phyloP scores from a whole-genome alignment of 2,329 filamentous ascomycete genomes.

The Biscogniauxia marginata region DNA sequence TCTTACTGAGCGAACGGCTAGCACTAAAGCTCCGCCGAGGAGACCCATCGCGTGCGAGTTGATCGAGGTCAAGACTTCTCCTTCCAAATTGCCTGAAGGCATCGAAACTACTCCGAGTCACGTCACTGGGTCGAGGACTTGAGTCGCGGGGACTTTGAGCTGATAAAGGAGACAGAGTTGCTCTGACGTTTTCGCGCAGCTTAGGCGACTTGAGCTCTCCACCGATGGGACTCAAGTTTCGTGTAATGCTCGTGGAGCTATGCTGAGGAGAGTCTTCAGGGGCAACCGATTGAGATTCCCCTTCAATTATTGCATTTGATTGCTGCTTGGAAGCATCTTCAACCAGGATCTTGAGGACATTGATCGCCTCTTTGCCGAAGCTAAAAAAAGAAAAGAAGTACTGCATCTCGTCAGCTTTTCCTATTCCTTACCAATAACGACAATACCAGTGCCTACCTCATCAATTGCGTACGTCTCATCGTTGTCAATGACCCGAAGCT shows the following conservation, averaged over 20 bases:
- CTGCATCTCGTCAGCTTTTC: slow-evolving; percentile 42
- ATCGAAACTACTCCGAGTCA: slow-evolving; percentile 54
- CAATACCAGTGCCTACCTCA: slow-evolving; percentile 57
- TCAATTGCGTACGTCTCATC: slow-evolving; percentile 94
- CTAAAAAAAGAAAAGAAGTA: slow-evolving; percentile 98
- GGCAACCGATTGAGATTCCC: slow-evolving; percentile 3
- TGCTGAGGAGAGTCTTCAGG: slow-evolving; percentile 9
- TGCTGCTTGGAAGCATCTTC: slow-evolving; percentile 58
- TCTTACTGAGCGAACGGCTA: slow-evolving; percentile 50
- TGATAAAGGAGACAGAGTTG: slow-evolving; percentile 56
- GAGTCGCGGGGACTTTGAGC: slow-evolving; percentile 40
- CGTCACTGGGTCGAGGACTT: slow-evolving; percentile 58
- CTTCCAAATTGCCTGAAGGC: slow-evolving; percentile 45
- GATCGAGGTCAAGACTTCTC: slow-evolving; percentile 54
- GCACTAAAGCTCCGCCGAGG: slow-evolving; percentile 64
- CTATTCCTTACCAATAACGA: neutral
- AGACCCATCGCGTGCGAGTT: slow-evolving; percentile 40
- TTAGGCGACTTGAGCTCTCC: slow-evolving; percentile 37
- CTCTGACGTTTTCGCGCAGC: slow-evolving; percentile 58
- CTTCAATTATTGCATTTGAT: slow-evolving; percentile 28
- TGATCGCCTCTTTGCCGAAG: slow-evolving; percentile 78
- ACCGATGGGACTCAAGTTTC: slow-evolving; percentile 5
- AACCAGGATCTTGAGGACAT: slow-evolving; percentile 71
- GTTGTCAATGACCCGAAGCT: slow-evolving; percentile 88
- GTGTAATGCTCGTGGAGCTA: slow-evolving; percentile 15